These are phyloP conservation scores for Epichloe bromicola DNA, from an alignment of 2,329 filamentous ascomycete species.

Conservation along the genomic window DNA sequence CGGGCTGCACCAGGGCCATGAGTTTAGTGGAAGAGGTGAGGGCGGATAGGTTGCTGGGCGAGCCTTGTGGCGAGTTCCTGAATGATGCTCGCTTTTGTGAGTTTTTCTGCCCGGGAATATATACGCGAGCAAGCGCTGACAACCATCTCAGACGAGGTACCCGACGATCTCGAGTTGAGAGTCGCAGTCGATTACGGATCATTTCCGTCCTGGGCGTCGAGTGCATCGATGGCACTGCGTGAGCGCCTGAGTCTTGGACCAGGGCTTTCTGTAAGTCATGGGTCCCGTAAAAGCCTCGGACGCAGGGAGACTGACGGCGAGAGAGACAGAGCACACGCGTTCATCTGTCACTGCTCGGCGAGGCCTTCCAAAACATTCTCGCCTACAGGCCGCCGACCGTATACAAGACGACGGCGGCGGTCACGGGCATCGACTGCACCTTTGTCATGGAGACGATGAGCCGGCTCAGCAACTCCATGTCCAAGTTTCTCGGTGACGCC, in stretches of 20 bases:
- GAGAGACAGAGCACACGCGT: conserved; percentile 30
- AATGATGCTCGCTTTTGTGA: conserved; percentile 34
- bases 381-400: conserved; percentile 34
- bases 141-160: conserved; percentile 24
- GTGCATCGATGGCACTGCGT: conserved; percentile 25
- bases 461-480: conserved; percentile 29
- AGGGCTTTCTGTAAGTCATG: conserved; percentile 32
- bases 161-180: conserved; percentile 25
- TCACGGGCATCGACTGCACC: conserved; percentile 27
- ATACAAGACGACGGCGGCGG: conserved; percentile 32
- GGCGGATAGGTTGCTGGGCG: conserved; percentile 29
- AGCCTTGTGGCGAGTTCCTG: conserved; percentile 27
- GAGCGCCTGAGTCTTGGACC: conserved; percentile 37
- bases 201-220: conserved; percentile 34
- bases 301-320: conserved; percentile 6
- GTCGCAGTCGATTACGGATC: conserved; percentile 39
- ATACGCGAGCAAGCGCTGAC: background rate
- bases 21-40: conserved; percentile 38
- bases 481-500: conserved; percentile 22
- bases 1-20: conserved; percentile 40
- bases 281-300: too few species aligned
- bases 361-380: conserved; percentile 39
- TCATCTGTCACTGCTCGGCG: conserved; percentile 35
- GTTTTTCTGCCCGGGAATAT: conserved; percentile 9
- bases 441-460: conserved; percentile 30